phyloP scores from a whole-genome alignment of 2,329 filamentous ascomycete genomes.

The Alternaria arborescens region DNA sequence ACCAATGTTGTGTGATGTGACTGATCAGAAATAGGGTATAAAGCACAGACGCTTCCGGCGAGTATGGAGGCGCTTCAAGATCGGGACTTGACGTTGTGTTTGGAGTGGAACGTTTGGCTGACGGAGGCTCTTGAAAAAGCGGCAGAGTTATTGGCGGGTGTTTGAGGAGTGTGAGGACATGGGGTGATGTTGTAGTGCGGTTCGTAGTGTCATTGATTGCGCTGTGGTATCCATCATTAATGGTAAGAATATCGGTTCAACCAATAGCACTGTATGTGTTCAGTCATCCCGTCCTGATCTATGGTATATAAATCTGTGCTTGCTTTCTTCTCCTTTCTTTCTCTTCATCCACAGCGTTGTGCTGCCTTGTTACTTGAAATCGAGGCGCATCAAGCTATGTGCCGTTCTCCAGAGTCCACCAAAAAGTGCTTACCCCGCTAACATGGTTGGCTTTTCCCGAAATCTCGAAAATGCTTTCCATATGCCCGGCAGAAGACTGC shows the following conservation, averaged over 20 bases:
- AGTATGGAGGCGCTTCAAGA: constrained; percentile 16
- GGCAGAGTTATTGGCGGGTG: background rate
- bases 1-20: background rate
- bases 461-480: too few species aligned
- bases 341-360: too few species aligned
- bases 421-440: too few species aligned
- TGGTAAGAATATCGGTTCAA: background rate
- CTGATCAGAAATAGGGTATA: constrained; percentile 7
- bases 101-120: constrained; percentile 8
- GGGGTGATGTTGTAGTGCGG: too few species aligned
- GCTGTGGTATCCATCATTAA: background rate
- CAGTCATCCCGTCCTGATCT: background rate
- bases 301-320: background rate
- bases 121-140: background rate
- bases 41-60: constrained; percentile 13
- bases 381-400: too few species aligned
- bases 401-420: too few species aligned
- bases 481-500: too few species aligned
- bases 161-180: background rate
- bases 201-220: background rate
- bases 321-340: background rate
- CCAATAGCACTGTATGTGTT: background rate
- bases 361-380: too few species aligned
- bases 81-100: constrained; percentile 8
- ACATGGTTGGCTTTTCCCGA: too few species aligned